Conservation (phyloP, 78 protist species). For the Pigoraptor vietnamica region DNA sequence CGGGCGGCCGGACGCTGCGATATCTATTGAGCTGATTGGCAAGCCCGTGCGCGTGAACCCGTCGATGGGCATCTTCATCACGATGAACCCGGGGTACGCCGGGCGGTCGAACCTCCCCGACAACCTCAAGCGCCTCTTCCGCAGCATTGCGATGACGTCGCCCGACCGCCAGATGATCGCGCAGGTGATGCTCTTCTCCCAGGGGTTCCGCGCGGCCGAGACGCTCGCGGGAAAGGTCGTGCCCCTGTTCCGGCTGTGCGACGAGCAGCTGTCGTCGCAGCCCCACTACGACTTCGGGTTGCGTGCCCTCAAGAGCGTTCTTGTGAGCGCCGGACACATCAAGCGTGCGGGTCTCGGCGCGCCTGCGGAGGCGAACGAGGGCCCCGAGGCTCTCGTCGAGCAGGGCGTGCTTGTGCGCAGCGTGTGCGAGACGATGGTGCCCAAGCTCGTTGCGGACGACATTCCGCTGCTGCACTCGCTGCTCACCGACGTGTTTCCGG, state of each 20-base stretch:
- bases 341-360: slow-evolving; percentile 51
- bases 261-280: slow-evolving; percentile 87
- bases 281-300: slow-evolving; percentile 98
- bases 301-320: slow-evolving; percentile 94
- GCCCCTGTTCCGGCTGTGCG: slow-evolving; percentile 90
- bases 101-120: slow-evolving; percentile 98
- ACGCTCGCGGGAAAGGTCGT: slow-evolving; percentile 84
- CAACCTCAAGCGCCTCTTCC: slow-evolving; percentile 96
- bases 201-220: slow-evolving; percentile 93
- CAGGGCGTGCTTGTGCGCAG: slow-evolving; percentile 60
- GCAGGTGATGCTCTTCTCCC: slow-evolving; percentile 92
- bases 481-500: slow-evolving; percentile 88
- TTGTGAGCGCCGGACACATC: slow-evolving; percentile 88
- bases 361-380: slow-evolving; percentile 3
- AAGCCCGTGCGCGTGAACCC: slow-evolving; percentile 40
- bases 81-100: slow-evolving; percentile 99
- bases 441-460: slow-evolving; percentile 91
- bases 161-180: slow-evolving; percentile 97
- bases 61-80: slow-evolving; percentile 93
- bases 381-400: slow-evolving; percentile 24
- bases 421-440: slow-evolving; percentile 76
- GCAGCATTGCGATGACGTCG: slow-evolving; percentile 84
- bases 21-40: slow-evolving; percentile 54
- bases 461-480: slow-evolving; percentile 71
- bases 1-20: background rate